phyloP scores from a whole-genome alignment of 106 monocot genomes.

The Agapanthus africanus region DNA sequence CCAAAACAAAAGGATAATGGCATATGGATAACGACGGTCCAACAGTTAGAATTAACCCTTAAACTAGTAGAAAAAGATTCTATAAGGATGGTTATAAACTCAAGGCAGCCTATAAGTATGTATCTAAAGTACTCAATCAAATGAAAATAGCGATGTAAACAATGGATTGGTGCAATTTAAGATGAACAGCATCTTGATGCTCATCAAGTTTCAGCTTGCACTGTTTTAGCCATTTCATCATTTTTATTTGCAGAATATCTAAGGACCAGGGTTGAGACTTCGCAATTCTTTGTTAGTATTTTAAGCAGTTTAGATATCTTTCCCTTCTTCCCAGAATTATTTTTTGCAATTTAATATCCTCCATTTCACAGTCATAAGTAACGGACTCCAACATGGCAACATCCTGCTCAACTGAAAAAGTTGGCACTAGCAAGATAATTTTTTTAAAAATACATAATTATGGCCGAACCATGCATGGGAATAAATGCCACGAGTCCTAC shows the following conservation, averaged over 20 bases:
- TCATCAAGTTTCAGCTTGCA: neutral
- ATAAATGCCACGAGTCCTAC: neutral
- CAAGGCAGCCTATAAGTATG: too few species aligned
- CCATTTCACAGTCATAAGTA: neutral
- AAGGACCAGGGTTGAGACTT: neutral
- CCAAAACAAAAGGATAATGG: too few species aligned
- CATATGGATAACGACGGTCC: too few species aligned
- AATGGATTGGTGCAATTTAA: neutral
- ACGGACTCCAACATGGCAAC: neutral
- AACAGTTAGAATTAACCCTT: too few species aligned
- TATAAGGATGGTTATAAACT: too few species aligned
- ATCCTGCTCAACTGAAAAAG: neutral
- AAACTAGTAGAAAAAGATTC: neutral
- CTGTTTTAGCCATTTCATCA: neutral
- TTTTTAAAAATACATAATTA: neutral
- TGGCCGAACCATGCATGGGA: neutral
- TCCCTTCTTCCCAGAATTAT: neutral
- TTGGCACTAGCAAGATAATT: neutral
- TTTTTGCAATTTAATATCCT: neutral
- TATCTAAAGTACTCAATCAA: too few species aligned
- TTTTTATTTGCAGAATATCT: too few species aligned
- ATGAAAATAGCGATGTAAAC: too few species aligned
- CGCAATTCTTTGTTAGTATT: neutral
- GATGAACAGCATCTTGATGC: neutral
- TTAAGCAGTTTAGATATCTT: neutral